Percentiles rank a stretch among this genome's conserved stretches.
Evolutionary conservation across 495 filamentous ascomycete species (phyloP).

Genomic region (Neurospora hispaniola): DNA sequence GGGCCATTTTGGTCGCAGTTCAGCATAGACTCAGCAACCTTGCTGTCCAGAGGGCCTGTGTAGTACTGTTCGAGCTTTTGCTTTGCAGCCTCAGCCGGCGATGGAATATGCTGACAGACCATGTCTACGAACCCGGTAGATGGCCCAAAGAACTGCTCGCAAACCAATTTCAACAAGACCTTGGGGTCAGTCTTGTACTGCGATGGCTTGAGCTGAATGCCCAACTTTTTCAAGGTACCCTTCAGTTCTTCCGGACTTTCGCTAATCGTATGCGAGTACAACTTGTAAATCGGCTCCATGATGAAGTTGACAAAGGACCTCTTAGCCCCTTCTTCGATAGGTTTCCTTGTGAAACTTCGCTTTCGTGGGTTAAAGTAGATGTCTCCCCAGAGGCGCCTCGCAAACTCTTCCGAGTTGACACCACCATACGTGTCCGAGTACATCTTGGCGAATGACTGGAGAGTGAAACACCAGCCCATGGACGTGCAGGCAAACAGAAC

Average conservation of each 20-base stretch:
- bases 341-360: slow-evolving; percentile 83
- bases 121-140: slow-evolving; percentile 92
- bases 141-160: slow-evolving; percentile 84
- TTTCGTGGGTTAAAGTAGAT: slow-evolving; percentile 89
- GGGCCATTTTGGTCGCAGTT: slow-evolving; percentile 83
- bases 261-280: slow-evolving; percentile 92
- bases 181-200: slow-evolving; percentile 86
- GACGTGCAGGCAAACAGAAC: slow-evolving; percentile 86
- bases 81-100: slow-evolving; percentile 69
- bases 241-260: slow-evolving; percentile 82
- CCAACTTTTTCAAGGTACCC: slow-evolving; percentile 64
- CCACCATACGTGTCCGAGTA: slow-evolving; percentile 81
- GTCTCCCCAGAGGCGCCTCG: slow-evolving; percentile 82
- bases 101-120: slow-evolving; percentile 83
- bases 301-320: slow-evolving; percentile 91
- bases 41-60: slow-evolving; percentile 87
- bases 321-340: slow-evolving; percentile 67
- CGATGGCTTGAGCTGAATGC: slow-evolving; percentile 79
- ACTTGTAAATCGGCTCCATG: slow-evolving; percentile 92
- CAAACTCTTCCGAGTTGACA: slow-evolving; percentile 70
- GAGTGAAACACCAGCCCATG: slow-evolving; percentile 94
- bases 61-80: slow-evolving; percentile 75
- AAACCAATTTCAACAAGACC: slow-evolving; percentile 77
- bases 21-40: slow-evolving; percentile 68
- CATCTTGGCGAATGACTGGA: slow-evolving; percentile 90